Evolutionary conservation across 2,329 filamentous ascomycete genomes (phyloP).

Genomic region (Fusarium penzigii): DNA sequence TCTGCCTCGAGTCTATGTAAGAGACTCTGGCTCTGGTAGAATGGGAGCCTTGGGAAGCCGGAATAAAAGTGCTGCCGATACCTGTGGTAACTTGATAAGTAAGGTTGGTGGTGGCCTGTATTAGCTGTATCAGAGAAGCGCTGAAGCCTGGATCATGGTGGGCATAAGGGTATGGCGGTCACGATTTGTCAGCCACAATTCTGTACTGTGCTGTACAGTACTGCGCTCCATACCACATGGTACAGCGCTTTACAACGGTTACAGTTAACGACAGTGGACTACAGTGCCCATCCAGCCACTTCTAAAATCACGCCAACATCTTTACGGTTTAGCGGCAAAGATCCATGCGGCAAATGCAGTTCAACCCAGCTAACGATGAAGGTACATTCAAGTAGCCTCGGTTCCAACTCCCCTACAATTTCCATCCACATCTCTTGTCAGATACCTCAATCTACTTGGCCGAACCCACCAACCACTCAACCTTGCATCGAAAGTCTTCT

Average conservation of each 20-base stretch:
- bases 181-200: background rate
- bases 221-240: too few relatives aligned
- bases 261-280: too few relatives aligned
- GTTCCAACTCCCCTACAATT: background rate
- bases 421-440: background rate
- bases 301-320: background rate
- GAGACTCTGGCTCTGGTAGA: background rate
- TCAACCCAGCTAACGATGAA: background rate
- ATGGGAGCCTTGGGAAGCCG: background rate
- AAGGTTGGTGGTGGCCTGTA: too few relatives aligned
- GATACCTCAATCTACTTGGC: conserved; percentile 6
- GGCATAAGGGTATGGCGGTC: too few relatives aligned
- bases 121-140: too few relatives aligned
- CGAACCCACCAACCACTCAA: conserved; percentile 12
- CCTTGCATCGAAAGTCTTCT: conserved; percentile 22
- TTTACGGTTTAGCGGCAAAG: background rate
- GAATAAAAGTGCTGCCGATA: background rate
- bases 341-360: background rate
- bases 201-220: too few relatives aligned
- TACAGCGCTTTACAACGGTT: too few relatives aligned
- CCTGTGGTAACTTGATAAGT: background rate
- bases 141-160: too few relatives aligned
- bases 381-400: background rate
- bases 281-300: background rate
- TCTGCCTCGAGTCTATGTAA: too few relatives aligned